Evolutionary conservation across 192 early-diverging fungal species (phyloP).

Genomic region (Coemansia sp.): DNA sequence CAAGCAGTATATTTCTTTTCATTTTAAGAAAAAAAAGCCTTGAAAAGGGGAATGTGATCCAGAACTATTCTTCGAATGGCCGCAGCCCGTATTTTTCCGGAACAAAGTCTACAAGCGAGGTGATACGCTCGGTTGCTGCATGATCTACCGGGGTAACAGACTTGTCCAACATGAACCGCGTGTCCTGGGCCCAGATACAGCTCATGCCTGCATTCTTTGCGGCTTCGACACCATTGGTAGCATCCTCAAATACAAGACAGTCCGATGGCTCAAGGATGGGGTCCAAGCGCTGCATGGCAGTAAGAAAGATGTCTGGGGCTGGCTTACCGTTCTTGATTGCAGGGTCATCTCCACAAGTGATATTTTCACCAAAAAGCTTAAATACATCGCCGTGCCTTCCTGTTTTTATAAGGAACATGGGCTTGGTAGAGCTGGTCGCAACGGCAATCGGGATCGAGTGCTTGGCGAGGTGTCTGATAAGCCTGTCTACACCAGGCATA

Average conservation of each 20-base stretch:
- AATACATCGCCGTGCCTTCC: constrained; percentile 67
- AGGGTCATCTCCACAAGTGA: constrained; percentile 88
- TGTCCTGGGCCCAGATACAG: constrained; percentile 89
- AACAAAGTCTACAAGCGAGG: constrained; percentile 66
- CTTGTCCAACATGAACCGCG: constrained; percentile 52
- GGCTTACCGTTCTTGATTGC: constrained; percentile 81
- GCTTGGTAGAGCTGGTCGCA: constrained; percentile 80
- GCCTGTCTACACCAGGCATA: constrained; percentile 65
- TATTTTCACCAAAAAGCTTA: constrained; percentile 67
- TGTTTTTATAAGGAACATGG: constrained; percentile 77
- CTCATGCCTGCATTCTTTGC: constrained; percentile 80
- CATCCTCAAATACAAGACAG: constrained; percentile 94
- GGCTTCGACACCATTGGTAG: constrained; percentile 77
- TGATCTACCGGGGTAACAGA: constrained; percentile 45
- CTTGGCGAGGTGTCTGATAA: constrained; percentile 72
- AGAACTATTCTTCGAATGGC: constrained; percentile 33
- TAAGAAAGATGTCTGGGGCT: constrained; percentile 86
- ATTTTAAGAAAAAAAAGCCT: background rate
- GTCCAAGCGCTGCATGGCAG: constrained; percentile 64
- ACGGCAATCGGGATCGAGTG: constrained; percentile 77
- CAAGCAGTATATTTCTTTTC: too few relatives aligned
- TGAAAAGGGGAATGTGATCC: background rate
- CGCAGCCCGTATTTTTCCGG: constrained; percentile 66
- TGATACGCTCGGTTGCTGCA: constrained; percentile 60
- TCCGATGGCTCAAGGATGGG: constrained; percentile 46